These are phyloP conservation scores for Phytophthora citrophthora DNA, from an alignment of 352 stramenopile genomes.

Conservation along the genomic window DNA sequence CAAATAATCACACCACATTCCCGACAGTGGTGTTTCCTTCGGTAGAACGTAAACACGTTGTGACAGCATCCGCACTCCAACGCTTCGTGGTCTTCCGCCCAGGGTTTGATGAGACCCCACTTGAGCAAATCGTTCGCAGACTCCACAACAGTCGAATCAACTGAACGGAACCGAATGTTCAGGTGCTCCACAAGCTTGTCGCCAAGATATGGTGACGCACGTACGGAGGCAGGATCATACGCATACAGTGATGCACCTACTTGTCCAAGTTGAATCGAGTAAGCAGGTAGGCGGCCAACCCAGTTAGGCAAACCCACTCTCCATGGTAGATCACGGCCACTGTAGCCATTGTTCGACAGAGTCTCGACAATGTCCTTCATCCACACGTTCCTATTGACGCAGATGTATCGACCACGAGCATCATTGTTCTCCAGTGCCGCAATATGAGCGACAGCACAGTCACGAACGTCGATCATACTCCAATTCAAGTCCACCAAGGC, in stretches of 20 bases:
- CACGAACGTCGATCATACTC: constrained; percentile 87
- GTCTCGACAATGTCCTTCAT: constrained; percentile 91
- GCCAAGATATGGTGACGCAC: constrained; percentile 79
- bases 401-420: constrained; percentile 86
- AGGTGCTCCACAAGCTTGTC: constrained; percentile 85
- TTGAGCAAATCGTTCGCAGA: constrained; percentile 85
- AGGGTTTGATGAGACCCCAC: constrained; percentile 89
- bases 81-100: constrained; percentile 87
- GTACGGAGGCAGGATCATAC: constrained; percentile 57
- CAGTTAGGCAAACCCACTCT: constrained; percentile 81
- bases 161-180: constrained; percentile 76
- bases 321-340: constrained; percentile 86
- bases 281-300: constrained; percentile 85
- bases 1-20: constrained; percentile 91
- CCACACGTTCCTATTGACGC: constrained; percentile 84
- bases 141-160: constrained; percentile 73
- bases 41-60: constrained; percentile 84
- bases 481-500: constrained; percentile 89
- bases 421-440: constrained; percentile 85
- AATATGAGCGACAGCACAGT: constrained; percentile 85
- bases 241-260: constrained; percentile 79
- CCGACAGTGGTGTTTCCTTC: constrained; percentile 84
- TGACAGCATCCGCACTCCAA: constrained; percentile 76
- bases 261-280: constrained; percentile 86
- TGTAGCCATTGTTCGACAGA: constrained; percentile 85